A percentile compares a stretch with the other conserved stretches of the same genome.
These are phyloP conservation scores for Chytriomyces sp. DNA, from an alignment of 192 early-diverging fungal species.

Conservation along the genomic window DNA sequence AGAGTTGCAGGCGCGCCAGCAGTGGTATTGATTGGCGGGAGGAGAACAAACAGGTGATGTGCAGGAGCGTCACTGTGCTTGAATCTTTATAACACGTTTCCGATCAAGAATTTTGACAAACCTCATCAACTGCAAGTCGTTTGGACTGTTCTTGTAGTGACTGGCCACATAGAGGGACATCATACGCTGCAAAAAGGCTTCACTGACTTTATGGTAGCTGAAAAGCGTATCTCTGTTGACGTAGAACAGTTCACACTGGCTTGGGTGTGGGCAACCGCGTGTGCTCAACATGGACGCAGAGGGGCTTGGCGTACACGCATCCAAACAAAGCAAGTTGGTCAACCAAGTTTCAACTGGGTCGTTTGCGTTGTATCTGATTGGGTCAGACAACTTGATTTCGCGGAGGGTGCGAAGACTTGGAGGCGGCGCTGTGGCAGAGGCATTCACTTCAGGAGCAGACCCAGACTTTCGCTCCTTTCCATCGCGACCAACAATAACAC, in stretches of 20 bases:
- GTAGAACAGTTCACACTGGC: slow-evolving; percentile 93
- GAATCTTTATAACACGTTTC: background rate
- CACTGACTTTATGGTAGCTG: slow-evolving; percentile 95
- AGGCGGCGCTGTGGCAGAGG: slow-evolving; percentile 23
- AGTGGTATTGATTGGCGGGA: slow-evolving; percentile 81
- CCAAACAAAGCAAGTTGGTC: slow-evolving; percentile 91
- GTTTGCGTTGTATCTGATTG: slow-evolving; percentile 86
- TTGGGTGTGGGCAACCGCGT: slow-evolving; percentile 86
- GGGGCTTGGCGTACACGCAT: slow-evolving; percentile 55
- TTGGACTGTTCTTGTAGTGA: slow-evolving; percentile 99
- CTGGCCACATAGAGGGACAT: slow-evolving; percentile 96
- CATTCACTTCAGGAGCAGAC: slow-evolving; percentile 26
- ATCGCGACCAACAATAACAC: slow-evolving; percentile 56
- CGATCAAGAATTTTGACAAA: slow-evolving; percentile 4
- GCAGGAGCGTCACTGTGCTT: slow-evolving; percentile 82
- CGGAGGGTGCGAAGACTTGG: slow-evolving; percentile 65
- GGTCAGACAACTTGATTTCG: slow-evolving; percentile 91
- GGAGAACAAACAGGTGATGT: slow-evolving; percentile 94
- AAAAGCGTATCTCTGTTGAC: slow-evolving; percentile 98
- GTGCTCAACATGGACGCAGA: slow-evolving; percentile 15
- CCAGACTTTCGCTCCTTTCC: slow-evolving; percentile 54
- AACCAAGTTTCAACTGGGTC: slow-evolving; percentile 96
- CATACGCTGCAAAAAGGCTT: slow-evolving; percentile 96
- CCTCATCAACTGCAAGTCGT: slow-evolving; percentile 95
- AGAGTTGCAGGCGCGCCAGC: slow-evolving; percentile 58